Conservation (phyloP, 139 green algal species). For the Ulvella scutata region DNA sequence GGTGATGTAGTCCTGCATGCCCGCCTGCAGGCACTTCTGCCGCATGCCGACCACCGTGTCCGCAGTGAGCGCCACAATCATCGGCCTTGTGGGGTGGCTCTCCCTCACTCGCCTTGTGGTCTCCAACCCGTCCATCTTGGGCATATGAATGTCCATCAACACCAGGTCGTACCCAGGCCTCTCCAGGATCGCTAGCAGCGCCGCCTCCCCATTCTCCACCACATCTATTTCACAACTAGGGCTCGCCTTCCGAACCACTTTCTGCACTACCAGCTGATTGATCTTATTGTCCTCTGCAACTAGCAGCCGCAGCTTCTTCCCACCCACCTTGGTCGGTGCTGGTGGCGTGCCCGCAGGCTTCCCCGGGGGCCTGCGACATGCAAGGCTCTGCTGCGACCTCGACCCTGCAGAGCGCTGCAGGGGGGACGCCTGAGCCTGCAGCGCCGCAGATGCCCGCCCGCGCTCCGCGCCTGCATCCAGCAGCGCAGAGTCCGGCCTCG, state of each 20-base stretch:
- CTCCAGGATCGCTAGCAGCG: not conserved
- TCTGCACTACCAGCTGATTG: slow-evolving; percentile 39
- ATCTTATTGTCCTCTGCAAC: slow-evolving; percentile 61
- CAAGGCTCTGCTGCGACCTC: not conserved
- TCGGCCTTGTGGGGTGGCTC: slow-evolving; percentile 20
- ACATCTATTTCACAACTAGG: slow-evolving; percentile 23
- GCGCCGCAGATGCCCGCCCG: not conserved
- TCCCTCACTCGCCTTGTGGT: slow-evolving; percentile 34
- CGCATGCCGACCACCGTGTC: slow-evolving; percentile 32
- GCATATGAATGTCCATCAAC: slow-evolving; percentile 62
- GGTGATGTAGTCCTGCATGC: slow-evolving; percentile 50
- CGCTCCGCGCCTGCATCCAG: not conserved
- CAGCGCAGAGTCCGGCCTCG: not conserved
- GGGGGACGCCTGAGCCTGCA: not conserved
- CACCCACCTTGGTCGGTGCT: not conserved
- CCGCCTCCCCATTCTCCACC: slow-evolving; percentile 30
- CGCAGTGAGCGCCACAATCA: slow-evolving; percentile 48
- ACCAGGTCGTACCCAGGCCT: slow-evolving; percentile 50
- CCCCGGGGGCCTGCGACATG: not conserved
- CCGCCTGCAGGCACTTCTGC: slow-evolving; percentile 28
- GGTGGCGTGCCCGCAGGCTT: not conserved
- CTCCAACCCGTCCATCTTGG: slow-evolving; percentile 58
- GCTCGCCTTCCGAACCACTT: slow-evolving; percentile 35
- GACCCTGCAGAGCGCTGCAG: not conserved
- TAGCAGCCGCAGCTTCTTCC: slow-evolving; percentile 28